Evolutionary conservation across 2,329 filamentous ascomycete genomes (phyloP).

Genomic region (Xylogone sp.): DNA sequence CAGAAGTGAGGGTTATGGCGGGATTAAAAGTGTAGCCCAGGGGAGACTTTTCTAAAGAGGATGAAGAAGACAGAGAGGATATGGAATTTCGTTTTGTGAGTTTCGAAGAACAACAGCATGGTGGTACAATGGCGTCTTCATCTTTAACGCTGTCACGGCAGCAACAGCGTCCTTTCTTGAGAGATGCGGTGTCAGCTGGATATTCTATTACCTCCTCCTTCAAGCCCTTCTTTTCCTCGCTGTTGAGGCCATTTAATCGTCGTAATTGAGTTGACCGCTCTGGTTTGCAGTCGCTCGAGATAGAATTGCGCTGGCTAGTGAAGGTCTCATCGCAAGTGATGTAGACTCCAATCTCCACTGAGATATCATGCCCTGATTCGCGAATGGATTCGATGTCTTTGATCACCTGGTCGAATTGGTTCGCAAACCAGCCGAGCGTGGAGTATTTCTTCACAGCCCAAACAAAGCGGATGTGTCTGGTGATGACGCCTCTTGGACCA

Average conservation of each 20-base stretch:
- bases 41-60: conserved; percentile 2
- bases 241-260: background rate
- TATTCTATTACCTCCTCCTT: conserved; percentile 5
- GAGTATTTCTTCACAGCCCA: conserved; percentile 55
- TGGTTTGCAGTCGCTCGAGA: conserved; percentile 4
- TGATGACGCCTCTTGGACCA: conserved; percentile 31
- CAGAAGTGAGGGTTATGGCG: conserved; percentile 31
- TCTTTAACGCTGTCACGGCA: conserved; percentile 44
- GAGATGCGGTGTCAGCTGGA: conserved; percentile 1
- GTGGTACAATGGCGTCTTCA: conserved; percentile 34
- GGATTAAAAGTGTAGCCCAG: background rate
- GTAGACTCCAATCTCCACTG: conserved; percentile 28
- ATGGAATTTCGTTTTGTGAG: conserved; percentile 18
- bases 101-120: conserved; percentile 33
- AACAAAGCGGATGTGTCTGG: conserved; percentile 48
- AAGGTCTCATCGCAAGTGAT: conserved; percentile 27
- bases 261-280: conserved; percentile 2
- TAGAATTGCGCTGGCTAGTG: conserved; percentile 15
- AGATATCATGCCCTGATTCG: conserved; percentile 22
- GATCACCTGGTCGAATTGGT: conserved; percentile 42
- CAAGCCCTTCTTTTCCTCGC: conserved; percentile 14
- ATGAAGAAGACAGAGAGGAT: conserved; percentile 7
- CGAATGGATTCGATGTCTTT: conserved; percentile 38
- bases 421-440: conserved; percentile 49
- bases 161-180: conserved; percentile 37